Evolutionary conservation across 2,329 filamentous ascomycete genomes (phyloP).

Genomic region (Orbilia oligospora): DNA sequence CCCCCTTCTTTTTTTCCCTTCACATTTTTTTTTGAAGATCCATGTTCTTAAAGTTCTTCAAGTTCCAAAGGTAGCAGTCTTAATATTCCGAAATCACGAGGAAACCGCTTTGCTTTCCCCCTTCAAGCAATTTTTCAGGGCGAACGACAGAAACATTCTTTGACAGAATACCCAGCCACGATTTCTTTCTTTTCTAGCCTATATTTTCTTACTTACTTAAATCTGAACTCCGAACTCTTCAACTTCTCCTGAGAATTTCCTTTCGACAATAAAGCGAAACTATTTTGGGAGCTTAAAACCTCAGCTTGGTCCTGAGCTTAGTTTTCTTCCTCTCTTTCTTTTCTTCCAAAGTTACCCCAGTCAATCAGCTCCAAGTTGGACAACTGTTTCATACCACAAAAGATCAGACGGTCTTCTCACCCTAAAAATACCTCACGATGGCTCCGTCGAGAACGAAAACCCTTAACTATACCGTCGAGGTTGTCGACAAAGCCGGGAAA

Average conservation of each 20-base stretch:
- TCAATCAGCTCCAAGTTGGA: neutral
- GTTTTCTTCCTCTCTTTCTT: constrained; percentile 20
- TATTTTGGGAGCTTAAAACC: constrained; percentile 34
- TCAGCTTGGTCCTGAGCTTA: constrained; percentile 32
- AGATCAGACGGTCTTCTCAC: constrained; percentile 46
- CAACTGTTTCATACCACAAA: constrained; percentile 21
- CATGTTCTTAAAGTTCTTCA: constrained; percentile 5
- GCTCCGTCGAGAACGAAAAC: constrained; percentile 43
- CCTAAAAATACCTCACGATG: constrained; percentile 8
- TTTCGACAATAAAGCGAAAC: constrained; percentile 12
- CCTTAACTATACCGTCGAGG: constrained; percentile 61
- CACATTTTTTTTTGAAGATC: constrained; percentile 19
- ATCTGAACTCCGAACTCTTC: constrained; percentile 2
- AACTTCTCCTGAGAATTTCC: constrained; percentile 22
- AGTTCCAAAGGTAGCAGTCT: constrained; percentile 19
- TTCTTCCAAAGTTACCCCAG: neutral
- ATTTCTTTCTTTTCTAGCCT: constrained; percentile 23
- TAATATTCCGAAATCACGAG: constrained; percentile 52
- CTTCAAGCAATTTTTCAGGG: constrained; percentile 29
- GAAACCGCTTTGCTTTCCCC: constrained; percentile 33
- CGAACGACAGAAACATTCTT: constrained; percentile 45
- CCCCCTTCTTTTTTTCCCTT: constrained; percentile 37
- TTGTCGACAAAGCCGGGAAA: constrained; percentile 63
- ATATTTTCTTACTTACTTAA: neutral
- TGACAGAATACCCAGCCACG: constrained; percentile 41